Percentiles rank a stretch among this genome's conserved stretches.
These are phyloP conservation scores for Cryoendolithus antarcticus DNA, from an alignment of 2,329 filamentous ascomycete species.

Conservation along the genomic window DNA sequence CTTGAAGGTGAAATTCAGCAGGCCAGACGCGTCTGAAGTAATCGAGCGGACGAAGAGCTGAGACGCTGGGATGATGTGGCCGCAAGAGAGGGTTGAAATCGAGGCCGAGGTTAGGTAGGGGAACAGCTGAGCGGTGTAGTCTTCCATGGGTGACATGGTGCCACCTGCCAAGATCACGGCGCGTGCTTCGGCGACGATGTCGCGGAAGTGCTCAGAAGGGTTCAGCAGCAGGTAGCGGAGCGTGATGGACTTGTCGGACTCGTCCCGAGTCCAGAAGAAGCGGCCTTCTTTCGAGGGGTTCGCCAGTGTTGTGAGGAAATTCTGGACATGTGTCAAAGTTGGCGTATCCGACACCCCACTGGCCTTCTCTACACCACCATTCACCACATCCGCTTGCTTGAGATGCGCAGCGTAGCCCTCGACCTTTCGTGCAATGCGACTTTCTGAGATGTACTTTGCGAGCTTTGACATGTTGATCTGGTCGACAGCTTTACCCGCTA, in stretches of 20 bases:
- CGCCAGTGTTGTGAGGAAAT: conserved; percentile 68
- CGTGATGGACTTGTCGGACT: conserved; percentile 36
- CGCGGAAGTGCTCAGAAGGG: conserved; percentile 79
- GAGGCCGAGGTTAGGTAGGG: conserved; percentile 47
- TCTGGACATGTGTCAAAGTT: conserved; percentile 50
- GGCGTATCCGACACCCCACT: conserved; percentile 25
- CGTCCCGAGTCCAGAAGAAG: conserved; percentile 42
- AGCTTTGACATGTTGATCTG: conserved; percentile 92
- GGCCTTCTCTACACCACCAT: too few relatives aligned
- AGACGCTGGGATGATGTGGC: conserved; percentile 76
- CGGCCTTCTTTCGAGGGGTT: conserved; percentile 63
- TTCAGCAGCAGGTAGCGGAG: conserved; percentile 83
- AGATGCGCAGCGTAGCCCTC: conserved; percentile 68
- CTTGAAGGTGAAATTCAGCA: conserved; percentile 81
- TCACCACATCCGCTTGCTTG: not conserved
- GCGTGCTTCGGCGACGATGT: conserved; percentile 70
- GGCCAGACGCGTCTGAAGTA: conserved; percentile 32
- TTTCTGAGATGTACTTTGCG: conserved; percentile 76
- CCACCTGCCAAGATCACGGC: conserved; percentile 86
- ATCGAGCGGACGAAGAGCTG: conserved; percentile 74
- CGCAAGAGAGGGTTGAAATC: conserved; percentile 77
- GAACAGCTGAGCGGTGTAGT: conserved; percentile 79
- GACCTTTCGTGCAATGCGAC: conserved; percentile 86
- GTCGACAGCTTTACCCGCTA: conserved; percentile 76
- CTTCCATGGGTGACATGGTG: conserved; percentile 94